A percentile compares a stretch with the other conserved stretches of the same genome.
Evolutionary conservation across 208 protist species (phyloP).

Genomic region (Trichomonas tenax): DNA sequence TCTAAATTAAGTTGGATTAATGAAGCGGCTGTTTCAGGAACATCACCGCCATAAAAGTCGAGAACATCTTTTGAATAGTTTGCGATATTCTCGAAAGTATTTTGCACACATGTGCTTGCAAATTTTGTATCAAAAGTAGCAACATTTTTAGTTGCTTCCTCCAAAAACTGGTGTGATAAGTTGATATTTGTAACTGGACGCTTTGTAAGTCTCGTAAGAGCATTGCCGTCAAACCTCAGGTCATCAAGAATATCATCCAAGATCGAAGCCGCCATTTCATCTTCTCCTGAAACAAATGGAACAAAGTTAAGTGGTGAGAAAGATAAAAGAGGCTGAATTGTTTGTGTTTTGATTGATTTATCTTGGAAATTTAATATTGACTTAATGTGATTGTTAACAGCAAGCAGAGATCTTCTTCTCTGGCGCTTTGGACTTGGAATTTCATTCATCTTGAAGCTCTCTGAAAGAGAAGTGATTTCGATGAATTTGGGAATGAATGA

Average conservation of each 20-base stretch:
- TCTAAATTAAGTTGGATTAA: too few species aligned
- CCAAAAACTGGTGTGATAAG: not conserved
- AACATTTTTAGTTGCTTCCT: not conserved
- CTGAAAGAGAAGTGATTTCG: not conserved
- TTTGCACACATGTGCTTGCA: not conserved
- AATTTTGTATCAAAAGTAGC: not conserved
- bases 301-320: not conserved
- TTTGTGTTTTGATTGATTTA: not conserved
- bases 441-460: not conserved
- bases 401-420: not conserved
- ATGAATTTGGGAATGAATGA: not conserved
- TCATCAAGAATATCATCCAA: not conserved
- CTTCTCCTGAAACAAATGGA: not conserved
- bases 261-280: not conserved
- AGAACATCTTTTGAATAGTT: not conserved
- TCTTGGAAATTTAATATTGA: not conserved
- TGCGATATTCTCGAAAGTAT: not conserved
- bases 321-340: not conserved
- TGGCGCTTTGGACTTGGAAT: not conserved
- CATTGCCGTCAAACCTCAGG: not conserved
- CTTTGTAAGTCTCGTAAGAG: not conserved
- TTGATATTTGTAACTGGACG: not conserved
- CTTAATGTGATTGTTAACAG: not conserved
- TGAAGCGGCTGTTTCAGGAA: not conserved
- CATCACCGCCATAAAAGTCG: not conserved